Conservation (phyloP, 768 basidiomycete species). For the Russula sp. region DNA sequence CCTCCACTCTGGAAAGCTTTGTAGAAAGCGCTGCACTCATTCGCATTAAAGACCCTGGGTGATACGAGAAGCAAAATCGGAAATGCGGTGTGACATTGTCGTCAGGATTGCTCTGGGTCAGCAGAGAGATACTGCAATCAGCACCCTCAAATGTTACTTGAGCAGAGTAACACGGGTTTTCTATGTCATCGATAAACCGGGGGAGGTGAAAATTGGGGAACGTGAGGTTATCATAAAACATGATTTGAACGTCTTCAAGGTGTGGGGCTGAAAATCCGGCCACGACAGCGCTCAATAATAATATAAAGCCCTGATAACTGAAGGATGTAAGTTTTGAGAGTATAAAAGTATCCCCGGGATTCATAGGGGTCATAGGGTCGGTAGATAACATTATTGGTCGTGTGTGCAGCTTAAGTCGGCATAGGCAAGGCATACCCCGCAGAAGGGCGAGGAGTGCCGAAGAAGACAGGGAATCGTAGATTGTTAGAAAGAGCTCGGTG, state of each 20-base stretch:
- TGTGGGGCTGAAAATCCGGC: neutral
- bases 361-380: neutral
- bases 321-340: neutral
- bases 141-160: fast-evolving
- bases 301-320: neutral
- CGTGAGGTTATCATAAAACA: fast-evolving
- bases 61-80: neutral
- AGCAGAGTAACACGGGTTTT: neutral
- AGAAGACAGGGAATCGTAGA: neutral
- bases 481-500: neutral
- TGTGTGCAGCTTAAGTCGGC: neutral
- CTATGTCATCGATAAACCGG: neutral
- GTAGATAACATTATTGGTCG: too few relatives aligned
- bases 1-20: neutral
- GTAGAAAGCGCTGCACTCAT: neutral
- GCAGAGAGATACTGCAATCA: neutral
- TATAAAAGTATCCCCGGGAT: neutral
- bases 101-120: neutral
- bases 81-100: too few relatives aligned
- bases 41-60: neutral
- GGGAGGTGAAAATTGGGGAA: neutral
- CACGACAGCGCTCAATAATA: neutral
- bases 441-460: neutral
- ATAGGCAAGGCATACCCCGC: neutral
- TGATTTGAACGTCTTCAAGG: neutral